These are phyloP conservation scores for Debaryomyces sp. DNA, from an alignment of 1,139 yeast genomes.

Conservation along the genomic window DNA sequence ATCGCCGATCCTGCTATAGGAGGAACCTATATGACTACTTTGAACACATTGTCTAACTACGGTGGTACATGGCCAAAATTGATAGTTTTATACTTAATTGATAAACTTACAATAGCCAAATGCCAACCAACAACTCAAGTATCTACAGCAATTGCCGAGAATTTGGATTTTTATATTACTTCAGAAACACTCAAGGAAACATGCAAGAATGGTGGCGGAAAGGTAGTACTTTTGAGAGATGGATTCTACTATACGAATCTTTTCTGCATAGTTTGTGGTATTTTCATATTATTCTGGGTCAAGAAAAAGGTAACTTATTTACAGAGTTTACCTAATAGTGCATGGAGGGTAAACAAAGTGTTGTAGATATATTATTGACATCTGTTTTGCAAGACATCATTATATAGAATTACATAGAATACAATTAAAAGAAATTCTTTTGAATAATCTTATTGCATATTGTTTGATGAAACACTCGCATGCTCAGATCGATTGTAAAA, in stretches of 20 bases:
- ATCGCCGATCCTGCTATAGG: conserved; percentile 96
- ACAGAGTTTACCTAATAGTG: conserved; percentile 63
- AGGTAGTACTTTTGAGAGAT: conserved; percentile 58
- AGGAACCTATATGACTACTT: conserved; percentile 96
- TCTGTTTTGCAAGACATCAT: not conserved
- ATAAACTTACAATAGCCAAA: conserved; percentile 65
- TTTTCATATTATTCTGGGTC: conserved; percentile 71
- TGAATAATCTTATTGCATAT: not conserved
- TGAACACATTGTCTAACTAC: conserved; percentile 86
- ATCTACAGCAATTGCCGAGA: conserved; percentile 12
- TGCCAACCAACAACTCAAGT: conserved; percentile 39
- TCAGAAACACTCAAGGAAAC: conserved; percentile 42
- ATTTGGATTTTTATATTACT: conserved; percentile 16
- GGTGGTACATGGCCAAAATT: conserved; percentile 99
- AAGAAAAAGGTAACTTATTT: conserved; percentile 57
- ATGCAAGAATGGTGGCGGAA: conserved; percentile 61
- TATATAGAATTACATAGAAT: not conserved
- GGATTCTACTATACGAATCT: conserved; percentile 84
- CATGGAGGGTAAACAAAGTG: conserved; percentile 63
- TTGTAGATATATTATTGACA: not conserved
- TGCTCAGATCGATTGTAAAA: not conserved
- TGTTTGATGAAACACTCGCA: not conserved
- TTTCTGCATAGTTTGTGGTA: conserved; percentile 70
- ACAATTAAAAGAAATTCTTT: not conserved
- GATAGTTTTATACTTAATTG: conserved; percentile 76